A percentile compares a stretch with the other conserved stretches of the same genome.
phyloP scores from a whole-genome alignment of 1,139 yeast genomes.

The Pneumocystis carinii region DNA sequence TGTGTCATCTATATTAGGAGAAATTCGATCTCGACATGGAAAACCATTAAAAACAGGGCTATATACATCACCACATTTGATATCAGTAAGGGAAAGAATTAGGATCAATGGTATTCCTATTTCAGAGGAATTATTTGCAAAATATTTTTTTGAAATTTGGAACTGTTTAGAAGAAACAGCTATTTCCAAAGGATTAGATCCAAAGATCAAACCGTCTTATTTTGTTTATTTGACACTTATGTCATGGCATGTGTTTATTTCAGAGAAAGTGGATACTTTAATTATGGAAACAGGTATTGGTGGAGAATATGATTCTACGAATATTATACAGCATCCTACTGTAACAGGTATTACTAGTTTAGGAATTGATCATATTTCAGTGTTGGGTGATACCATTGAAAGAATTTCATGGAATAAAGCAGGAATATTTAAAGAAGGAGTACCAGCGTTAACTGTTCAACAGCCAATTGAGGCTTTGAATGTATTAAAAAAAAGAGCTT shows the following conservation, averaged over 20 bases:
- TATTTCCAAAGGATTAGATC: background rate
- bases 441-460: constrained; percentile 49
- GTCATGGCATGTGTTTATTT: constrained; percentile 28
- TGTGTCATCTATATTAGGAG: constrained; percentile 54
- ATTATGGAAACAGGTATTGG: constrained; percentile 98
- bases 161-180: constrained; percentile 55
- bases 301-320: constrained; percentile 91
- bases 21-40: background rate
- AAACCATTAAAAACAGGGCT: constrained; percentile 61
- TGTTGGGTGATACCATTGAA: constrained; percentile 76
- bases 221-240: constrained; percentile 54
- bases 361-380: constrained; percentile 84
- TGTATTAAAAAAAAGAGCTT: constrained; percentile 47
- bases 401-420: constrained; percentile 94
- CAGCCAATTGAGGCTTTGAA: constrained; percentile 38
- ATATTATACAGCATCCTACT: constrained; percentile 62
- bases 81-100: constrained; percentile 83
- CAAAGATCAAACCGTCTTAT: background rate
- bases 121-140: constrained; percentile 41
- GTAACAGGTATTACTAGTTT: constrained; percentile 75
- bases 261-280: constrained; percentile 40
- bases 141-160: constrained; percentile 49
- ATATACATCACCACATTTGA: constrained; percentile 90
- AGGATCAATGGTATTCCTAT: constrained; percentile 79
- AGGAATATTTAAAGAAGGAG: constrained; percentile 65